Percentiles rank a stretch among this genome's conserved stretches.
Evolutionary conservation across 1,139 yeast species (phyloP).

Genomic region (Hansenula anomala): DNA sequence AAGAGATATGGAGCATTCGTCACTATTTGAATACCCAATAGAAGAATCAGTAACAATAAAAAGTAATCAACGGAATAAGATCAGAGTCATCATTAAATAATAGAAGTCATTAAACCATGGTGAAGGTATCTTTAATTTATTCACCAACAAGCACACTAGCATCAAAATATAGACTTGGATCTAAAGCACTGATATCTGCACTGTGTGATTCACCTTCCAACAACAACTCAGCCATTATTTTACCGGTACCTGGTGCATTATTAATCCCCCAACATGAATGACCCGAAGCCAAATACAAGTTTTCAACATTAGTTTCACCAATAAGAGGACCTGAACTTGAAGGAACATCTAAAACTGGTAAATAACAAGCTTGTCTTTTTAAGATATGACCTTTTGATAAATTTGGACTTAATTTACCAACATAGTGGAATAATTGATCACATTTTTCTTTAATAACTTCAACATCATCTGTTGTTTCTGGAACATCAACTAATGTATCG

Average conservation of each 20-base stretch:
- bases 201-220: conserved; percentile 79
- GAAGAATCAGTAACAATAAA: no score
- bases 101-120: no score
- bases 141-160: conserved; percentile 36
- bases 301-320: conserved; percentile 85
- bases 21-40: no score
- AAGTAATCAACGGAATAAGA: no score
- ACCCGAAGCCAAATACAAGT: conserved; percentile 79
- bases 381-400: conserved; percentile 71
- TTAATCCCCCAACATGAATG: conserved; percentile 99
- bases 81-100: no score
- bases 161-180: conserved; percentile 83
- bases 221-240: conserved; percentile 80
- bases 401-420: conserved; percentile 70
- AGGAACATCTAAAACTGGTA: conserved; percentile 92
- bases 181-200: conserved; percentile 76
- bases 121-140: no score
- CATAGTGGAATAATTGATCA: conserved; percentile 80
- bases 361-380: conserved; percentile 89
- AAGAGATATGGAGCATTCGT: no score
- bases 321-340: conserved; percentile 89
- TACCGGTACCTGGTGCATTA: conserved; percentile 96
- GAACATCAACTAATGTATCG: conserved; percentile 83
- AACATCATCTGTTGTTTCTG: conserved; percentile 92
- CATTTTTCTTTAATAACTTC: conserved; percentile 85